Evolutionary conservation across 768 basidiomycete genomes (phyloP), one percentile per base, ranked within the genome.

Genomic region (Termitomyces sp.): DNA sequence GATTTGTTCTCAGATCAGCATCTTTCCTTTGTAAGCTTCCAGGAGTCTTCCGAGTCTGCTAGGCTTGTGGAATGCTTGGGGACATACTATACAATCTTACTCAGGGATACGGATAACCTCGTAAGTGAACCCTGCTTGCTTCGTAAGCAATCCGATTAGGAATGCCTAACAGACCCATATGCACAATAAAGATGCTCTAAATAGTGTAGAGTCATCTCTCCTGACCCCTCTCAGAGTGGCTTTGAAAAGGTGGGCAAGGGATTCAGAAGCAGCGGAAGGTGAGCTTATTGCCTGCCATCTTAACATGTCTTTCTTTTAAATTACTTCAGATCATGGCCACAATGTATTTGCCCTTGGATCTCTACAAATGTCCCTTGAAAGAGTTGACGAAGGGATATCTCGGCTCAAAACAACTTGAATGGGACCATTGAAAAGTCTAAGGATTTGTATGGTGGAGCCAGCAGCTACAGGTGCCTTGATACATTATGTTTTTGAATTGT

Each of bases 1-100:
- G 80, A 82, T 57, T 67, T 84, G 16, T 79, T 89, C 30, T 56
- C 59, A 12, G 53, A 63, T 3, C 58, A 66, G 10, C 45, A 62
- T 25, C 67, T 69, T 14, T 65, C 78, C 0, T 62, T 79, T 5
- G 68, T 74, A 14, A 79, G 80, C 39, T 72, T 89, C 16, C 71
- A 79, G 32, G 74, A 80, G 25, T 80, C 79, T 0, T 69, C 78
- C 9, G 89, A 91, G 62, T 72, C 83, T n/a, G 62, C 76, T 21
- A 74, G 89, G 41, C 71, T 92, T 23, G 76, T 79, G 0, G 88
- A 90, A 59, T 83, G 80, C 59, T 70, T 92, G 5, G 80, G 82
- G 17, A 76, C 91, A 50, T 88, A 86, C 64, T 90, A 86, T 60
- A 75, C 86, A 34, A 72, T 90, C 17, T 63, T 89, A 8, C 67